Evolutionary conservation across 345 rosid species (phyloP).

Genomic region (Diplotaxis tenuifolia): DNA sequence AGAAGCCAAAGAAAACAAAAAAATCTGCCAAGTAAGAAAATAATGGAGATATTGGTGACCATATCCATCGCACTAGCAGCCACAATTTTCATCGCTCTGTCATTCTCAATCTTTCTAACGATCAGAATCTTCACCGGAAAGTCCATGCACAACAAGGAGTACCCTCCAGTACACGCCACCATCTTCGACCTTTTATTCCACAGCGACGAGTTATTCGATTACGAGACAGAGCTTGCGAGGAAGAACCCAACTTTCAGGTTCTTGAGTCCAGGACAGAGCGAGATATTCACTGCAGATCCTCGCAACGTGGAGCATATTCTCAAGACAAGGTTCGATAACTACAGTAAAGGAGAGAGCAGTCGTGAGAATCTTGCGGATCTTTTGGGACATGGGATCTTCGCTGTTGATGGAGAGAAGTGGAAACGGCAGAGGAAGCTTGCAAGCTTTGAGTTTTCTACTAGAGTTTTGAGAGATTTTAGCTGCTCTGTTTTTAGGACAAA

Average conservation of each 20-base stretch:
- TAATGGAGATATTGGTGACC: conserved; percentile 30
- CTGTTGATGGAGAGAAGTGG: conserved; percentile 81
- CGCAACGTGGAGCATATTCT: conserved; percentile 66
- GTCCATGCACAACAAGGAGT: conserved; percentile 42
- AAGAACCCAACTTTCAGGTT: conserved; percentile 53
- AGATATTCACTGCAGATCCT: conserved; percentile 52
- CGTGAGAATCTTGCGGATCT: conserved; percentile 43
- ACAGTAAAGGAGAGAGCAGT: conserved; percentile 46
- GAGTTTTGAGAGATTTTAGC: conserved; percentile 69
- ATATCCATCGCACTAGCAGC: conserved; percentile 30
- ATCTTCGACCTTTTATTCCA: conserved; percentile 45
- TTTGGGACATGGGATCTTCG: conserved; percentile 70
- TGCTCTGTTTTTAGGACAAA: conserved; percentile 60
- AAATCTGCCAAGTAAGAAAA: background rate
- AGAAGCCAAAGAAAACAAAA: background rate
- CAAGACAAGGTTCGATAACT: conserved; percentile 53
- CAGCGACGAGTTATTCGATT: conserved; percentile 52
- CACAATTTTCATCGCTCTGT: conserved; percentile 26
- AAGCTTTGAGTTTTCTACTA: conserved; percentile 68
- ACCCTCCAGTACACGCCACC: conserved; percentile 61
- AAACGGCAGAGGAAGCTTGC: conserved; percentile 77
- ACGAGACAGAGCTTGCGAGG: conserved; percentile 48
- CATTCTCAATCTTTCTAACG: conserved; percentile 21
- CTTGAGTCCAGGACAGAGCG: conserved; percentile 46
- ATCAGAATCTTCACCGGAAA: conserved; percentile 47